Evolutionary conservation across 2,329 filamentous ascomycete species (phyloP).

Genomic region (Fusarium lyarnte): DNA sequence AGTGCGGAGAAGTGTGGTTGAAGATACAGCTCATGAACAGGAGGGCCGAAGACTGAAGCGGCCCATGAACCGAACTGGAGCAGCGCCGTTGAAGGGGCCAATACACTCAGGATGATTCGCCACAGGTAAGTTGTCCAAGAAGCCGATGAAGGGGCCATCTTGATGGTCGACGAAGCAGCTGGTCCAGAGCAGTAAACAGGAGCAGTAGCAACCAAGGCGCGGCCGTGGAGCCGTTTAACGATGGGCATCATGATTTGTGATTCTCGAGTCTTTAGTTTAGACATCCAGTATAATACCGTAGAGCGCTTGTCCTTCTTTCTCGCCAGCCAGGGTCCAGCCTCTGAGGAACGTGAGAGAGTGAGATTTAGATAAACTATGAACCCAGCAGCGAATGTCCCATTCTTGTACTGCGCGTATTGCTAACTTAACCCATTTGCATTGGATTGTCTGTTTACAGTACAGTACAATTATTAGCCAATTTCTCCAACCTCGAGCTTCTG

Average conservation of each 20-base stretch:
- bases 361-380: neutral
- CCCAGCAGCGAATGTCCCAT: constrained; percentile 4
- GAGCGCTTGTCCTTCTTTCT: constrained; percentile 24
- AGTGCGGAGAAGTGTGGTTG: constrained; percentile 31
- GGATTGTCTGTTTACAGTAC: constrained; percentile 28
- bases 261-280: constrained; percentile 13
- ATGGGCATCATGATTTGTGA: constrained; percentile 38
- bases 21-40: constrained; percentile 35
- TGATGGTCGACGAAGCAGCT: constrained; percentile 30
- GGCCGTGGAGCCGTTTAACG: constrained; percentile 36
- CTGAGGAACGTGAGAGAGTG: constrained; percentile 3
- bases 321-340: constrained; percentile 33
- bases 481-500: constrained; percentile 20
- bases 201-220: constrained; percentile 16
- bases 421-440: constrained; percentile 35
- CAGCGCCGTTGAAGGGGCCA: constrained; percentile 39
- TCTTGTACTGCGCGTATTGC: constrained; percentile 28
- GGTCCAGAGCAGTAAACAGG: constrained; percentile 21
- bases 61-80: constrained; percentile 39
- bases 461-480: constrained; percentile 41
- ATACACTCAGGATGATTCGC: constrained; percentile 35
- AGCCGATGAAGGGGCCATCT: constrained; percentile 32
- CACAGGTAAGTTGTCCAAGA: constrained; percentile 37
- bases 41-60: constrained; percentile 41
- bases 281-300: neutral